phyloP scores from a whole-genome alignment of 768 basidiomycete genomes.

The Tremella yokohamensis region DNA sequence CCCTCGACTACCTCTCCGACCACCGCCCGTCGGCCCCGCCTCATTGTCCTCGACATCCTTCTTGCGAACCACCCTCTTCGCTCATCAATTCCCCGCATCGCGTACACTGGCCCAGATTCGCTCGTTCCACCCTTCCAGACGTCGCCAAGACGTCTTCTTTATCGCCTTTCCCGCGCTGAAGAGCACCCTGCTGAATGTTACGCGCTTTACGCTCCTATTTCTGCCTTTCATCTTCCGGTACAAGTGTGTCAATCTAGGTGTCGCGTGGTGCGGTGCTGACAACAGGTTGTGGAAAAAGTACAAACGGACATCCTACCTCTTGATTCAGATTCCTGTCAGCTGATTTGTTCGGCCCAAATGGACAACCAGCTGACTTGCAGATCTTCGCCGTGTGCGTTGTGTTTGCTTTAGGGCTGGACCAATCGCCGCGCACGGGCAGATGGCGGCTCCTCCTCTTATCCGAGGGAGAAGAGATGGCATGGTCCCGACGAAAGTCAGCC shows the following conservation, averaged over 20 bases:
- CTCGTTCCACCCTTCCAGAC: slow-evolving; percentile 47
- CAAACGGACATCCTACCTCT: slow-evolving; percentile 48
- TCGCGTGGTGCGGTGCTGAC: slow-evolving; percentile 1
- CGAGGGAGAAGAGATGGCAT: slow-evolving; percentile 54
- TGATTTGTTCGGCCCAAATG: background rate
- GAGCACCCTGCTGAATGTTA: slow-evolving; percentile 50
- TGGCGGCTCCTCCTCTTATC: slow-evolving; percentile 56
- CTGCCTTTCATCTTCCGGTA: slow-evolving; percentile 44
- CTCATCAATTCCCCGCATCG: too few relatives aligned
- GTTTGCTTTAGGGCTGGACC: slow-evolving; percentile 54
- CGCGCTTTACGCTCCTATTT: slow-evolving; percentile 49
- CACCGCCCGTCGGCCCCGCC: too few relatives aligned
- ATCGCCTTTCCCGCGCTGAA: slow-evolving; percentile 55
- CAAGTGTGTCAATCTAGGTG: slow-evolving; percentile 22
- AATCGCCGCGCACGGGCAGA: slow-evolving; percentile 51
- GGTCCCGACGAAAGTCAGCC: slow-evolving; percentile 50
- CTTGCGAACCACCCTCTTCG: too few relatives aligned
- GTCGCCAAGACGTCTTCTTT: slow-evolving; percentile 53
- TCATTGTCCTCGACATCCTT: too few relatives aligned
- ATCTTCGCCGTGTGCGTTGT: slow-evolving; percentile 54
- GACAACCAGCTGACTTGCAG: slow-evolving; percentile 22
- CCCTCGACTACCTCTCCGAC: too few relatives aligned
- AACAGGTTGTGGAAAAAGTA: slow-evolving; percentile 52
- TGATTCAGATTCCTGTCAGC: slow-evolving; percentile 53
- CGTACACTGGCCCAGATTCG: slow-evolving; percentile 3